Evolutionary conservation across 305 asterid genomes (phyloP), one percentile per base, ranked within the genome.

Genomic region (Ajuga reptans): DNA sequence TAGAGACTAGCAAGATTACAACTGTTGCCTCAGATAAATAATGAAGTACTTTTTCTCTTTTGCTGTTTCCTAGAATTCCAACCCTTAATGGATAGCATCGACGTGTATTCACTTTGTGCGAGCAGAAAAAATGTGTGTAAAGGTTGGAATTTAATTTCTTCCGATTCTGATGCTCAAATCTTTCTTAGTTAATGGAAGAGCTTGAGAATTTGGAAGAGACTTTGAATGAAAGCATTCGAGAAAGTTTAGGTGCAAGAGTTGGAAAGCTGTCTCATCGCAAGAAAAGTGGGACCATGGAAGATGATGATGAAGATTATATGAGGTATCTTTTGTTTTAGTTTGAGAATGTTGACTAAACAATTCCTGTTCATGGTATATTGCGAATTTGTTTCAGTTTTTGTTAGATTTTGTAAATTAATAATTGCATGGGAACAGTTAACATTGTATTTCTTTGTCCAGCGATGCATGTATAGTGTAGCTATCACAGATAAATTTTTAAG

Each of bases 151-250:
- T 65, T 53, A 7, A 24, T 46, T 17, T 68, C 71, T 64, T 76
- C 27, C 24, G 45, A 59, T 71, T 71, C 53, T 62, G 59, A 78
- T 60, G 39, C 37, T 55, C 52, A 64, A 45, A 63, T 56, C 50
- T 66, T 59, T 53, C 49, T 58, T 80, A 92, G 97, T 76, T 93
- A 71, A 37, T 89, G 91, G 99, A 93, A 82, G 99, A 93, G 82
- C 97, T 93, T 73, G 99, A 93, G 82, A 93, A 86, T 75, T 79
- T 93, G 88, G 99, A 93, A 78, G 99, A 93, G 81, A 93, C 97
- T 46, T 77, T 93, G 82, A 93, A 93, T 75, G 99, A 90, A 67
- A 91, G 99, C 71, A 93, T 93, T 75, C 87, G 82, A 59, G 96
- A 93, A 77, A 93, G 99, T 79, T 6, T 89, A 41, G 99, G 97